phyloP scores from a whole-genome alignment of 768 basidiomycete species.

The Tricholoma terreum region DNA sequence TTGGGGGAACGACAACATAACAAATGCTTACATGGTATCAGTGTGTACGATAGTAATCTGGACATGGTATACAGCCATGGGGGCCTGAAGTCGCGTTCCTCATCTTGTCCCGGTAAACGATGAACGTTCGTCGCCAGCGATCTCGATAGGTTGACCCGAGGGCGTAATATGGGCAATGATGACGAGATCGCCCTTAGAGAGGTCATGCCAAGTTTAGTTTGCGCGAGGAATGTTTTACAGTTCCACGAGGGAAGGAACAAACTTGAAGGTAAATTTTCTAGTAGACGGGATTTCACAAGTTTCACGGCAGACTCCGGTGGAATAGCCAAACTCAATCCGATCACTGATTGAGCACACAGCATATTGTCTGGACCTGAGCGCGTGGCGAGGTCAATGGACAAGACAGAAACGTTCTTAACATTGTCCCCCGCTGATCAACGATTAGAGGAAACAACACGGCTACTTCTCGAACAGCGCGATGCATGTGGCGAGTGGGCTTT shows the following conservation, averaged over 20 bases:
- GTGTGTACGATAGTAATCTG: slow-evolving; percentile 47
- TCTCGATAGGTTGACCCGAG: slow-evolving; percentile 1
- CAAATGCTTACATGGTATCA: slow-evolving; percentile 50
- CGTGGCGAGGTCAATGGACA: neutral
- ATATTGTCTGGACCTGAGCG: too few relatives aligned
- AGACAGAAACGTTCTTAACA: neutral
- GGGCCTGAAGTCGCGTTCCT: slow-evolving; percentile 50
- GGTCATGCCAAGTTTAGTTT: neutral
- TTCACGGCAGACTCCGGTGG: neutral
- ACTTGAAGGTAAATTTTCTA: too few relatives aligned
- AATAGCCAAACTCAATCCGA: too few relatives aligned
- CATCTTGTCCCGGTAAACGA: slow-evolving; percentile 9
- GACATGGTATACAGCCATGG: slow-evolving; percentile 58
- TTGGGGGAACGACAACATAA: neutral
- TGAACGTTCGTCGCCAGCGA: slow-evolving; percentile 16
- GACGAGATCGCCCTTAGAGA: neutral
- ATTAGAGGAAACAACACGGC: neutral
- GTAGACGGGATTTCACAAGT: neutral
- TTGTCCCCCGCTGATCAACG: neutral
- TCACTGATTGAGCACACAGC: too few relatives aligned
- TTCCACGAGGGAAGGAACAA: neutral
- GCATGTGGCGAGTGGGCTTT: neutral
- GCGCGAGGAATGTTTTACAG: neutral
- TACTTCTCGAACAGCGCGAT: neutral
- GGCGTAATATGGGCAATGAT: neutral